These are phyloP conservation scores for Spergularia bocconei DNA, from an alignment of 148 eudicot species.

Conservation along the genomic window DNA sequence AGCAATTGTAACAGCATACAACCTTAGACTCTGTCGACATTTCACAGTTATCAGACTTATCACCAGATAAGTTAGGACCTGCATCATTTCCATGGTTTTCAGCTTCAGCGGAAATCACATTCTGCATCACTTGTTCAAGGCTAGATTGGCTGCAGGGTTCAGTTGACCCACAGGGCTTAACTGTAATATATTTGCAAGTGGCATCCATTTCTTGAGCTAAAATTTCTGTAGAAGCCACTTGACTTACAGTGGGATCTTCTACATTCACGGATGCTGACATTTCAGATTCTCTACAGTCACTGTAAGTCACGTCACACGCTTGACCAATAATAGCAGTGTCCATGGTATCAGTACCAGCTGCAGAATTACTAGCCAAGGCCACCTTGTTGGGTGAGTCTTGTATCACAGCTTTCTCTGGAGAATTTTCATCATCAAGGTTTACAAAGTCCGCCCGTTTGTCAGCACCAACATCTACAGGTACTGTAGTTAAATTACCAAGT, in stretches of 20 bases:
- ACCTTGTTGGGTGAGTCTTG: slow-evolving; percentile 19
- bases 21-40: slow-evolving; percentile 29
- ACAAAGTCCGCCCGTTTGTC: slow-evolving; percentile 3
- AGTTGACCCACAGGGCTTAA: slow-evolving; percentile 13
- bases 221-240: slow-evolving; percentile 28
- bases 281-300: slow-evolving; percentile 26
- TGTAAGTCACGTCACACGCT: slow-evolving; percentile 13
- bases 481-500: slow-evolving; percentile 25
- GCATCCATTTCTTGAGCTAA: slow-evolving; percentile 17
- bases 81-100: slow-evolving; percentile 18
- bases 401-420: slow-evolving; percentile 9
- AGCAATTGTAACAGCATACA: slow-evolving; percentile 58
- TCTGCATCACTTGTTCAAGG: slow-evolving; percentile 20
- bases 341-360: slow-evolving; percentile 17
- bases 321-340: slow-evolving; percentile 20
- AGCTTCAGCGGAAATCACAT: slow-evolving; percentile 21
- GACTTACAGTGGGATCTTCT: slow-evolving; percentile 31
- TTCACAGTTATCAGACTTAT: slow-evolving; percentile 15
- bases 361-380: slow-evolving; percentile 13
- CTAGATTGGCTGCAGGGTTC: slow-evolving; percentile 29
- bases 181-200: slow-evolving; percentile 13
- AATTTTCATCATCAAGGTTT: slow-evolving; percentile 5
- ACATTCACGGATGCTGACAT: slow-evolving; percentile 18
- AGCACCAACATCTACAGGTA: slow-evolving; percentile 14
- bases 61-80: slow-evolving; percentile 22